Conservation (phyloP, 179 eudicot species). For the Actinidia polygama region DNA sequence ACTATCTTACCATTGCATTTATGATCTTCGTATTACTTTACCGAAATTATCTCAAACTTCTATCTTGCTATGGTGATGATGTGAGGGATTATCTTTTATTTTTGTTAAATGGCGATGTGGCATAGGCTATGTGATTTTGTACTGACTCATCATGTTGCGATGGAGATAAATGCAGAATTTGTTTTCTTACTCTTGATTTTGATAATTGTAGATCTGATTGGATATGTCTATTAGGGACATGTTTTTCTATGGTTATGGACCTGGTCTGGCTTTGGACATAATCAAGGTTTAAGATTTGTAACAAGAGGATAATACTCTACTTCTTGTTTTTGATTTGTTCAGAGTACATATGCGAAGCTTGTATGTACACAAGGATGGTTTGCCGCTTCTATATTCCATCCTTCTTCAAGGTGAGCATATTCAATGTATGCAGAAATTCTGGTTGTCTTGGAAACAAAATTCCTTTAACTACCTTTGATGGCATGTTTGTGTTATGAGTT, state of each 20-base stretch:
- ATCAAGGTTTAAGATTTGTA: neutral
- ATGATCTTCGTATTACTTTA: no score
- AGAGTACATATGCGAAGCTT: slow-evolving; percentile 87
- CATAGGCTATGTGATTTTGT: neutral
- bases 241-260: neutral
- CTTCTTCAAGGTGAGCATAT: slow-evolving; percentile 68
- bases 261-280: neutral
- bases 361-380: slow-evolving; percentile 95
- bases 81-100: neutral
- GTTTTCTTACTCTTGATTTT: neutral
- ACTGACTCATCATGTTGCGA: neutral
- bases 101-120: neutral
- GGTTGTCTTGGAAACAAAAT: neutral
- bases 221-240: neutral
- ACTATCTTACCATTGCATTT: no score
- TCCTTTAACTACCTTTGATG: neutral
- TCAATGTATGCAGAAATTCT: neutral
- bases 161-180: neutral
- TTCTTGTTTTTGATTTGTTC: slow-evolving; percentile 22
- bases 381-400: slow-evolving; percentile 68
- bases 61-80: neutral
- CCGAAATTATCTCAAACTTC: neutral
- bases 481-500: neutral
- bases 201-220: neutral
- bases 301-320: neutral